Percentiles rank a stretch among this genome's conserved stretches.
Conservation (phyloP, 805 yeast genomes). For the Yarrowia sp. region DNA sequence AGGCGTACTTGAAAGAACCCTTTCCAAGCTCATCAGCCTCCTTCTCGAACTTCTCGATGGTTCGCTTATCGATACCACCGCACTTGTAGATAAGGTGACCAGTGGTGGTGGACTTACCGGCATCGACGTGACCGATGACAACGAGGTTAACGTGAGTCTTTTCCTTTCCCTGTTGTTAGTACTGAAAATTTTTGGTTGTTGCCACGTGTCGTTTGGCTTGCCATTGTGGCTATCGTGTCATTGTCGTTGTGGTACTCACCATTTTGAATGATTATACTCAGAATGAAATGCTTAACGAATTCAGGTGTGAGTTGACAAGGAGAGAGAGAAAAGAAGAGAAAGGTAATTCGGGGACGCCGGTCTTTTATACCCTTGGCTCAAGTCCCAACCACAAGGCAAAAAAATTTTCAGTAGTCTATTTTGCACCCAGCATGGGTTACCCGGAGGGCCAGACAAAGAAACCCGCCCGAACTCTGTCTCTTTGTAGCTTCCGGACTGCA, state of each 20-base stretch:
- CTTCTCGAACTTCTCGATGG: conserved; percentile 96
- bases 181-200: neutral
- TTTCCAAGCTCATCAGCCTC: conserved; percentile 97
- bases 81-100: conserved; percentile 99
- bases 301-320: conserved; percentile 45
- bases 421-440: conserved; percentile 19
- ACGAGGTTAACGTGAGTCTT: conserved; percentile 99
- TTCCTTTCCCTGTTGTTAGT: conserved; percentile 70
- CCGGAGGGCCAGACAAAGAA: conserved; percentile 27
- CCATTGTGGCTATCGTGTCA: neutral
- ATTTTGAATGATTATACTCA: conserved; percentile 36
- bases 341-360: conserved; percentile 27
- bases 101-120: conserved; percentile 98
- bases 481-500: conserved; percentile 26
- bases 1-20: conserved; percentile 97
- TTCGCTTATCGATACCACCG: conserved; percentile 98
- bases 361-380: conserved; percentile 29
- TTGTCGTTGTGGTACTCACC: conserved; percentile 28
- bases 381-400: conserved; percentile 9
- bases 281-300: conserved; percentile 43
- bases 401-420: conserved; percentile 27
- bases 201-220: neutral
- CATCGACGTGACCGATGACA: conserved; percentile 99
- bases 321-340: conserved; percentile 36
- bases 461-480: conserved; percentile 3